Evolutionary conservation across 2,329 filamentous ascomycete species (phyloP).

Genomic region (Cryphonectria naterciae): DNA sequence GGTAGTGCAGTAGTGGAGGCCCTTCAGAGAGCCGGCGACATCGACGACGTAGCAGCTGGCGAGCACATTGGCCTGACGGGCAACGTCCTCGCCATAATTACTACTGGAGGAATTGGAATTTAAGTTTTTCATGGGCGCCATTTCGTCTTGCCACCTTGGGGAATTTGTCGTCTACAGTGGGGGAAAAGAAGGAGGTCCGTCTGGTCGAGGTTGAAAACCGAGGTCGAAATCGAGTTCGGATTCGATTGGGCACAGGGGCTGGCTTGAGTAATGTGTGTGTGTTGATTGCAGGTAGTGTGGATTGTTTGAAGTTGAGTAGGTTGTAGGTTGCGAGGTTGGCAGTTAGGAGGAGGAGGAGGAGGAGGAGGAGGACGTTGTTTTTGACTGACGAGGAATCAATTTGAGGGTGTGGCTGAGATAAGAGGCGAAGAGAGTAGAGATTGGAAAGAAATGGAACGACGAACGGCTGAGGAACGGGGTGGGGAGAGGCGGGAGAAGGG

Average conservation of each 20-base stretch:
- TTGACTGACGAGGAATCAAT: background rate
- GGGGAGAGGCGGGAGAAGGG: background rate
- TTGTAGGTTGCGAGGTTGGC: background rate
- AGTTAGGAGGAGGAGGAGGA: background rate
- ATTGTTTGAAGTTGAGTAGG: background rate
- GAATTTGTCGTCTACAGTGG: constrained; percentile 4
- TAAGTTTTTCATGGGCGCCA: constrained; percentile 74
- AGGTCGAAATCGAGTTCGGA: background rate
- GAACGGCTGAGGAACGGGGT: background rate
- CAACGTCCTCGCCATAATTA: constrained; percentile 74
- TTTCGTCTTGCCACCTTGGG: constrained; percentile 44
- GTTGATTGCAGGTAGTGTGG: background rate
- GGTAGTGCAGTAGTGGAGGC: constrained; percentile 96
- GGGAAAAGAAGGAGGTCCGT: background rate
- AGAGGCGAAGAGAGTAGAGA: background rate
- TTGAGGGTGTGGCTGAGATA: background rate
- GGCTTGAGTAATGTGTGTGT: background rate
- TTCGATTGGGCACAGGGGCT: background rate
- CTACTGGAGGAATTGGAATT: constrained; percentile 73
- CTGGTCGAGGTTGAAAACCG: background rate
- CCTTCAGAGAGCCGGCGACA: constrained; percentile 71
- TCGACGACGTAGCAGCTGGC: constrained; percentile 91
- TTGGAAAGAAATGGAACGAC: background rate
- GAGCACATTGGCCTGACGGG: constrained; percentile 74
- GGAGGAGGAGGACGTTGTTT: background rate